Evolutionary conservation across 2,329 filamentous ascomycete genomes (phyloP).

Genomic region (Xylariaceae sp.): DNA sequence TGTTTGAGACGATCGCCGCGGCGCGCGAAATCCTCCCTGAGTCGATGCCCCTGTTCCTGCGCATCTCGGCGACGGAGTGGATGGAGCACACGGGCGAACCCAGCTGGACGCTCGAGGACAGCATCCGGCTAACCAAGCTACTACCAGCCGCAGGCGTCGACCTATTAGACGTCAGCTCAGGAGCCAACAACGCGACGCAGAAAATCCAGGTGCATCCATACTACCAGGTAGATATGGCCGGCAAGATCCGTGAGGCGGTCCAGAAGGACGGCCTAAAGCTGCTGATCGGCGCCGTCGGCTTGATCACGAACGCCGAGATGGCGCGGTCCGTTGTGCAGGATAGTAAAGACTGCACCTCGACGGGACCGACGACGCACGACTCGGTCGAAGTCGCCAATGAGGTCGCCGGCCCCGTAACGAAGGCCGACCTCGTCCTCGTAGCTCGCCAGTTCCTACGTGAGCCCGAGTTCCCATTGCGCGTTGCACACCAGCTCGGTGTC

Average conservation of each 20-base stretch:
- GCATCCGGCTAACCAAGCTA: constrained; percentile 68
- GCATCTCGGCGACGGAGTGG: constrained; percentile 72
- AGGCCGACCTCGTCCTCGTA: constrained; percentile 74
- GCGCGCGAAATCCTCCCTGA: constrained; percentile 66
- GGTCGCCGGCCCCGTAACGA: constrained; percentile 44
- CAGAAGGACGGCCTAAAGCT: constrained; percentile 55
- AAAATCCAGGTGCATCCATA: constrained; percentile 65
- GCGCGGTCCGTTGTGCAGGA: constrained; percentile 65
- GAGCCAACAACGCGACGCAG: constrained; percentile 69
- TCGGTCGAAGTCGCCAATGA: constrained; percentile 49
- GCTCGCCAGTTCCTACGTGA: constrained; percentile 83
- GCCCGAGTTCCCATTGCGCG: constrained; percentile 76
- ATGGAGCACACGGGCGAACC: constrained; percentile 60
- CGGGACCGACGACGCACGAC: constrained; percentile 45
- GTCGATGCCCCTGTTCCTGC: constrained; percentile 69
- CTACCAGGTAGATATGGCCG: constrained; percentile 78
- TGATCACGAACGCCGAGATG: constrained; percentile 71
- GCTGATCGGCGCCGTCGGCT: constrained; percentile 75
- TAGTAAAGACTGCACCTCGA: constrained; percentile 48
- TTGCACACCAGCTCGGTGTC: constrained; percentile 74
- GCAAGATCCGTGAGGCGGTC: constrained; percentile 72
- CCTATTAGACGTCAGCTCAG: constrained; percentile 80
- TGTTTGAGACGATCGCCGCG: constrained; percentile 70
- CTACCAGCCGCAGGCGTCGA: constrained; percentile 79
- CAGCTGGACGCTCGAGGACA: constrained; percentile 74